Percentiles rank a stretch among this genome's conserved stretches.
phyloP scores from a whole-genome alignment of 179 eudicot genomes.

The Patellifolia procumbens region DNA sequence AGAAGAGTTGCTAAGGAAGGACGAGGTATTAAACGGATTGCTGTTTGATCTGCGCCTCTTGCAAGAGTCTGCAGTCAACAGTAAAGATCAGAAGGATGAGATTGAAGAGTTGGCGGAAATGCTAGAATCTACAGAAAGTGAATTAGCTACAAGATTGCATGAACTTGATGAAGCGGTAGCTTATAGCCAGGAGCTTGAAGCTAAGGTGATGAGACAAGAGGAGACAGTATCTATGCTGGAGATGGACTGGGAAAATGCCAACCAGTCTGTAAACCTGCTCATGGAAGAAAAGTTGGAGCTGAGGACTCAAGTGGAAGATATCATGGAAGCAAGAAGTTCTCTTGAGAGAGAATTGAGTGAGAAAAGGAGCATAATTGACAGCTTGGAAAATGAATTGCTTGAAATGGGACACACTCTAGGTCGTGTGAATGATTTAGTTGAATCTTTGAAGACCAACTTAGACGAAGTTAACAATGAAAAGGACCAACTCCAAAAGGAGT shows the following conservation, averaged over 20 bases:
- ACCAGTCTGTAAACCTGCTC: conserved; percentile 41
- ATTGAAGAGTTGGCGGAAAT: conserved; percentile 52
- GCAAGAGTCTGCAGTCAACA: conserved; percentile 76
- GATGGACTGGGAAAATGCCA: conserved; percentile 49
- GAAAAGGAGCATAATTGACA: conserved; percentile 45
- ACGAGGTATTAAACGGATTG: conserved; percentile 70
- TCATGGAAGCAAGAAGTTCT: conserved; percentile 42
- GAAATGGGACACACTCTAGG: conserved; percentile 57
- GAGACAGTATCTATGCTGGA: conserved; percentile 46
- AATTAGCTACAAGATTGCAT: conserved; percentile 44
- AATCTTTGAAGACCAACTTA: conserved; percentile 55
- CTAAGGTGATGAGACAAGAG: conserved; percentile 54
- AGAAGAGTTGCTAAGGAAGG: conserved; percentile 76
- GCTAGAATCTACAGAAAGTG: conserved; percentile 56
- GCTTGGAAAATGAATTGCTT: conserved; percentile 59
- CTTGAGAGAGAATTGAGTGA: conserved; percentile 60
- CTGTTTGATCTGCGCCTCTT: conserved; percentile 76
- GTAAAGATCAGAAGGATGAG: conserved; percentile 68
- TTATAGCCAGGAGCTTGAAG: conserved; percentile 51
- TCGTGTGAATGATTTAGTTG: conserved; percentile 49
- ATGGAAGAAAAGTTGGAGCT: conserved; percentile 52
- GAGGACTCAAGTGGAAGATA: conserved; percentile 41
- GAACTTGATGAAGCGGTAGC: conserved; percentile 57
- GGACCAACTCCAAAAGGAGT: conserved; percentile 51
- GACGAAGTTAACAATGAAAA: conserved; percentile 50